Evolutionary conservation across 2,329 filamentous ascomycete species (phyloP).

Genomic region (Aureobasidium sp.): DNA sequence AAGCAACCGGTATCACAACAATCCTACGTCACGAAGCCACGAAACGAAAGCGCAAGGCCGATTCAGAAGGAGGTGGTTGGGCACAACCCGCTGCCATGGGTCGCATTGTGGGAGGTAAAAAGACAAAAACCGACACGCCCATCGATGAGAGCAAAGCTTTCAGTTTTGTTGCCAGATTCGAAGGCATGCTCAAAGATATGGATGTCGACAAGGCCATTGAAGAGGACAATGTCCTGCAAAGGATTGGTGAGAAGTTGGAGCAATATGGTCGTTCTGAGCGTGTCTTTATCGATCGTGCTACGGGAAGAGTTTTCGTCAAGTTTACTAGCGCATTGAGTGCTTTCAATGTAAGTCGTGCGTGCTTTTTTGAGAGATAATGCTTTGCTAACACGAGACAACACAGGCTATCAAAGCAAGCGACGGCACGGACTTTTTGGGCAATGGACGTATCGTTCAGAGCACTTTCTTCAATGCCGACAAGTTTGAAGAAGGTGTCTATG

Average conservation of each 20-base stretch:
- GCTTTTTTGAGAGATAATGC: too few species aligned
- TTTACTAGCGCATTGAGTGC: slow-evolving; percentile 83
- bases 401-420: slow-evolving; percentile 86
- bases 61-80: slow-evolving; percentile 73
- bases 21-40: slow-evolving; percentile 79
- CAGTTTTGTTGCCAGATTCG: slow-evolving; percentile 71
- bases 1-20: slow-evolving; percentile 74
- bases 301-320: slow-evolving; percentile 72
- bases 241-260: slow-evolving; percentile 90
- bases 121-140: slow-evolving; percentile 36
- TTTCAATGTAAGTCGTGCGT: slow-evolving; percentile 57
- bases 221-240: slow-evolving; percentile 66
- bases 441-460: slow-evolving; percentile 60
- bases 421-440: slow-evolving; percentile 81
- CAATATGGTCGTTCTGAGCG: slow-evolving; percentile 43
- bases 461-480: slow-evolving; percentile 74
- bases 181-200: slow-evolving; percentile 81
- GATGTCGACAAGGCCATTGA: slow-evolving; percentile 73
- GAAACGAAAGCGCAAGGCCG: slow-evolving; percentile 71
- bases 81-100: slow-evolving; percentile 60
- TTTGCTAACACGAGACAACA: slow-evolving; percentile 14
- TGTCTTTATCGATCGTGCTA: slow-evolving; percentile 51
- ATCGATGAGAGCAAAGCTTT: slow-evolving; percentile 31
- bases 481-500: slow-evolving; percentile 64
- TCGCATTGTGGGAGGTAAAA: slow-evolving; percentile 73